Percentiles rank a stretch among this genome's conserved stretches.
Conservation (phyloP, 129 eudicot genomes). For the Flaveria sonorensis region DNA sequence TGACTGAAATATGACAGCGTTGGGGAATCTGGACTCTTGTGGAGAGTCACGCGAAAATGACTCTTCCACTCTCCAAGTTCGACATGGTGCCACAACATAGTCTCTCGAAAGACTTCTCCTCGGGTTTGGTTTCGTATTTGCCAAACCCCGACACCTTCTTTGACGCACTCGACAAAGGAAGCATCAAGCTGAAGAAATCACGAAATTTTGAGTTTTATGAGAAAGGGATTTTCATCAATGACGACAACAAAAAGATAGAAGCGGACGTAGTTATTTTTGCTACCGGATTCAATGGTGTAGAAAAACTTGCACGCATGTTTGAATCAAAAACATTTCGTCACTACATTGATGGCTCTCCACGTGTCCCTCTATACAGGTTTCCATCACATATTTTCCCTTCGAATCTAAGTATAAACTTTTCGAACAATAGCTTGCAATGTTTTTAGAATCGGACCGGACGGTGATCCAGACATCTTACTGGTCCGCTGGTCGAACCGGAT, state of each 20-base stretch:
- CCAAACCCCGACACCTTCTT: background rate
- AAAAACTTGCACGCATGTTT: background rate
- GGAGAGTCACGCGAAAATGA: background rate
- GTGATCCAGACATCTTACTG: too few species aligned
- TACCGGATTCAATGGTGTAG: conserved; percentile 14
- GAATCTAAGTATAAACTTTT: too few species aligned
- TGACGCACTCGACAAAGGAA: background rate
- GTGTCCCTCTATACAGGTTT: conserved; percentile 19
- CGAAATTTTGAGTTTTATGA: background rate
- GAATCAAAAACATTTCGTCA: background rate
- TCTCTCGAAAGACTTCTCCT: background rate
- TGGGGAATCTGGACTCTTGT: background rate
- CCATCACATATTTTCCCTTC: background rate
- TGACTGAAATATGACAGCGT: background rate
- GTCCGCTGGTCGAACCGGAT: too few species aligned
- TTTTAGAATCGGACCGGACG: too few species aligned
- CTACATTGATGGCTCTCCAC: background rate
- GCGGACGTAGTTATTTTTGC: background rate
- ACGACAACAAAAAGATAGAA: background rate
- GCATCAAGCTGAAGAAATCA: conserved; percentile 11
- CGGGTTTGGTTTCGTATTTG: background rate
- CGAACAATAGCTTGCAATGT: too few species aligned
- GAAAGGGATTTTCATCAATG: background rate
- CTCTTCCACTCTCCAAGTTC: background rate
- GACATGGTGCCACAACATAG: conserved; percentile 16